These are phyloP conservation scores for Saccharomyces kudriavzevii DNA, from an alignment of 805 yeast species.

Conservation along the genomic window DNA sequence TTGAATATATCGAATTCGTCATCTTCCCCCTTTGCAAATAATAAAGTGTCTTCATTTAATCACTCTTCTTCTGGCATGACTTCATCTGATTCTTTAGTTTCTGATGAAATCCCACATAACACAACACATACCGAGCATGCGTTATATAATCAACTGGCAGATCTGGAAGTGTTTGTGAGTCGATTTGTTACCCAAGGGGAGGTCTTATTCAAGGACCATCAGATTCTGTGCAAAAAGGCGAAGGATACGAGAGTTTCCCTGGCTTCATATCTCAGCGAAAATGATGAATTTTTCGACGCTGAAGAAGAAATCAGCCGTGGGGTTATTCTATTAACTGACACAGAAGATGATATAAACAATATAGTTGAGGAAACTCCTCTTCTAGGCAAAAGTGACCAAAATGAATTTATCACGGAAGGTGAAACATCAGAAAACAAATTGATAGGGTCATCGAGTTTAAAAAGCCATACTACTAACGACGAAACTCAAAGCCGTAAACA, in stretches of 20 bases:
- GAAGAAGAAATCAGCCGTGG: conserved; percentile 43
- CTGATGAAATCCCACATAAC: not conserved
- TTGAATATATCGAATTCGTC: conserved; percentile 13
- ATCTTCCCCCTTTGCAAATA: conserved; percentile 6
- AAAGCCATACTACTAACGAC: not conserved
- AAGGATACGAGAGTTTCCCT: conserved; percentile 12
- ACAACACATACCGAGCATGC: conserved; percentile 12
- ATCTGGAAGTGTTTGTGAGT: conserved; percentile 19
- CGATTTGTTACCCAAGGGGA: conserved; percentile 19
- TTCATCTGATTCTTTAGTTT: not conserved
- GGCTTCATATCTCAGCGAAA: conserved; percentile 32
- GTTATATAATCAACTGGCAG: conserved; percentile 18
- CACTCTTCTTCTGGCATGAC: not conserved
- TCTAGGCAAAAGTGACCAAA: not conserved
- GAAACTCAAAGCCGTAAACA: conserved; percentile 2
- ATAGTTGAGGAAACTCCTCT: not conserved
- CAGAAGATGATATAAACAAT: conserved; percentile 15
- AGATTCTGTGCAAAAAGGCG: conserved; percentile 8
- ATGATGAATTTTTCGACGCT: conserved; percentile 62
- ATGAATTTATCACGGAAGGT: conserved; percentile 1
- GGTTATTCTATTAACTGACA: conserved; percentile 47
- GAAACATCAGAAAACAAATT: conserved; percentile 2
- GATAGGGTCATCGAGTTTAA: not conserved
- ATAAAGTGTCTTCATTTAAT: conserved; percentile 8
- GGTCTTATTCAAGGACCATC: conserved; percentile 14